Evolutionary conservation across 371 early-diverging fungal genomes (phyloP), one percentile per base, ranked within the genome.

Genomic region (Circinella minor): DNA sequence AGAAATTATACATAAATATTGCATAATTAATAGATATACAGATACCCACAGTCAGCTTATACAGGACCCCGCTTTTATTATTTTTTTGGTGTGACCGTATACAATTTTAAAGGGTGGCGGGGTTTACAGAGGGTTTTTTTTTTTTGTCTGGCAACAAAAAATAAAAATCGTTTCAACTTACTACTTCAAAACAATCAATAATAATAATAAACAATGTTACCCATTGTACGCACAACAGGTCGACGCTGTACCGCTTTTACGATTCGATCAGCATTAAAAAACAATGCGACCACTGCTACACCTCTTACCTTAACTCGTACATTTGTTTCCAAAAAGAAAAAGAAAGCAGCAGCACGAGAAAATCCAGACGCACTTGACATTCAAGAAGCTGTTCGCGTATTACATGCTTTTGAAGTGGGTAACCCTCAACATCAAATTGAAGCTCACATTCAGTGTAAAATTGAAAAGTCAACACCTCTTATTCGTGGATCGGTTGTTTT

Each of bases 401-500:
- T 82, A 18, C 81, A 93, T 80, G 92, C 93, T 6, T 80, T 83
- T 51, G 94, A 90, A 68, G 90, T 90, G 46, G 91, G 92, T 39
- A 82, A 88, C 71, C 92, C 91, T 43, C 66, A 78, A 63, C 88
- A 89, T 55, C 80, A 91, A 67, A 75, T 92, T 37, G 93, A 94
- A 72, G 84, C 93, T 15, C 92, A 92, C 69, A 84, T 94, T 18
- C 85, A 90, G 64, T 90, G 88, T 68, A 81, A 83, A 71, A 84
- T 90, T 38, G 93, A 91, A 67, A 91, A 91, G 79, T 90, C 91
- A 27, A 90, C 90, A 66, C 90, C 91, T 38, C 85, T 89, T 20
- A 90, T 94, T 74, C 89, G 93, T 36, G 92, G 94, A 0, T 89
- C 92, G 0, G 74, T 91, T 63, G 80, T 91, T 10, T 74, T 94